phyloP scores from a whole-genome alignment of 2,329 filamentous ascomycete genomes.

The Fusarium pseudonygamai region DNA sequence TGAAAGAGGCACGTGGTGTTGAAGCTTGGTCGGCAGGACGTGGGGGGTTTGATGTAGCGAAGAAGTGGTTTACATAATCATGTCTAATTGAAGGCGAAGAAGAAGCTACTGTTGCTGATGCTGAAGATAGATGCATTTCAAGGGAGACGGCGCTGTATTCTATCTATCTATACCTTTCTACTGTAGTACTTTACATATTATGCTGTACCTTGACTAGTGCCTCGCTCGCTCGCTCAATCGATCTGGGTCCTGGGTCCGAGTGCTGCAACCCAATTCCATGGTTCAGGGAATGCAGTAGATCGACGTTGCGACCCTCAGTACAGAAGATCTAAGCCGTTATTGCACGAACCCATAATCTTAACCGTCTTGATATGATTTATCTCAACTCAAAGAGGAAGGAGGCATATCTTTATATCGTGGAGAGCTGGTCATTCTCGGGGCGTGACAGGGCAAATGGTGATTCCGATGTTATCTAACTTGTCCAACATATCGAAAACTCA shows the following conservation, averaged over 20 bases:
- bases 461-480: background rate
- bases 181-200: background rate
- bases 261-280: constrained; percentile 3
- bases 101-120: background rate
- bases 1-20: constrained; percentile 39
- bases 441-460: background rate
- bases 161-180: background rate
- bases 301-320: background rate
- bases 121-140: background rate
- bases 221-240: background rate
- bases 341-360: background rate
- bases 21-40: constrained; percentile 25
- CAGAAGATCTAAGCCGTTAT: background rate
- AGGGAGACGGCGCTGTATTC: background rate
- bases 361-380: background rate
- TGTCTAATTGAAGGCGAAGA: background rate
- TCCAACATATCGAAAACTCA: background rate
- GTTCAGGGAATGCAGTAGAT: background rate
- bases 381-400: background rate
- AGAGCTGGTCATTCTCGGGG: background rate
- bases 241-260: background rate
- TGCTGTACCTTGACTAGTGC: background rate
- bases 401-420: background rate
- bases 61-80: constrained; percentile 8
- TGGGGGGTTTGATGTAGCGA: constrained; percentile 15